phyloP scores from a whole-genome alignment of 2,329 filamentous ascomycete genomes.

The Diaporthe batatas region DNA sequence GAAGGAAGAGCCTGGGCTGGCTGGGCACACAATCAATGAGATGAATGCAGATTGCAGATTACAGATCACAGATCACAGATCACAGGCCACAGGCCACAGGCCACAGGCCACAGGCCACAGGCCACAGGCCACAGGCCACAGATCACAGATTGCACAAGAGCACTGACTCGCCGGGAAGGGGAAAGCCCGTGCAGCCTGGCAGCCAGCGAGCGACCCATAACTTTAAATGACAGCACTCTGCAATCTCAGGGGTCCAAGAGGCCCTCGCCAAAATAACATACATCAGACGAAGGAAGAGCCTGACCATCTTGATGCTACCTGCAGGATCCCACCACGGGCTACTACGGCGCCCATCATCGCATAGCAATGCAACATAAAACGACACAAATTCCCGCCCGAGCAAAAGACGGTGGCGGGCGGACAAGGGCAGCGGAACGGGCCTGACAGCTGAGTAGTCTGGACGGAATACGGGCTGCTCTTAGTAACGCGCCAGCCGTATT shows the following conservation, averaged over 20 bases:
- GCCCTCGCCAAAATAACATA: constrained; percentile 5
- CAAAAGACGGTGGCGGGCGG: constrained; percentile 14
- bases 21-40: constrained; percentile 13
- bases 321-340: not conserved
- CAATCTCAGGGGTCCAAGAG: constrained; percentile 32
- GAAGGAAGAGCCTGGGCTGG: constrained; percentile 12
- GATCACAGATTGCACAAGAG: constrained; percentile 30
- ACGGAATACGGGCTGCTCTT: constrained; percentile 16
- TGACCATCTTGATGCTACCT: constrained; percentile 9
- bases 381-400: not conserved
- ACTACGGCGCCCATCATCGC: too few species aligned
- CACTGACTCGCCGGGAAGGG: constrained; percentile 30
- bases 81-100: not conserved
- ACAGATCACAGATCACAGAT: constrained; percentile 2
- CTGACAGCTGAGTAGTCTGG: not conserved
- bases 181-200: constrained; percentile 27
- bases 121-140: not conserved
- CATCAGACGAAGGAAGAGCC: constrained; percentile 27
- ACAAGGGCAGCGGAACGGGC: not conserved
- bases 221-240: constrained; percentile 35
- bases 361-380: not conserved
- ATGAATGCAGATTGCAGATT: constrained; percentile 25
- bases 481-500: constrained; percentile 7
- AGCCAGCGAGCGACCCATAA: constrained; percentile 26
- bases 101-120: constrained; percentile 11